phyloP scores from a whole-genome alignment of 768 basidiomycete species.

The Kwoniella mangroviensis region DNA sequence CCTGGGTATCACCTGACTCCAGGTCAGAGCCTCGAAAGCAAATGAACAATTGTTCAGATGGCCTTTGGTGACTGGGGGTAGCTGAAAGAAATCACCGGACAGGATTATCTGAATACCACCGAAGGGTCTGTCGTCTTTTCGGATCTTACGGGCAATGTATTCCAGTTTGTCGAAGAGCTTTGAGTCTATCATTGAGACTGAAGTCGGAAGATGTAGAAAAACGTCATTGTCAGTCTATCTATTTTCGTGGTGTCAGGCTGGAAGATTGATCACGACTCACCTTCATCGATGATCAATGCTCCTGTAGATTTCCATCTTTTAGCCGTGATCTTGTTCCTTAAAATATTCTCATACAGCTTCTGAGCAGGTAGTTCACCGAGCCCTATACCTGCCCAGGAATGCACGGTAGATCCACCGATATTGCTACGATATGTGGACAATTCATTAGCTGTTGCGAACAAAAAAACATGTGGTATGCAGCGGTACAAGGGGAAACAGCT shows the following conservation, averaged over 20 bases:
- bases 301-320: conserved; percentile 43
- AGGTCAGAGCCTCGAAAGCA: conserved; percentile 56
- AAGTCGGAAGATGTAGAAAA: not conserved
- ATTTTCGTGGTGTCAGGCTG: not conserved
- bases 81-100: conserved; percentile 60
- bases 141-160: conserved; percentile 50
- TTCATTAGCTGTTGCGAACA: not conserved
- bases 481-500: too few relatives aligned
- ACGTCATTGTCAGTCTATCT: not conserved
- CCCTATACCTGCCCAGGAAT: conserved; percentile 51
- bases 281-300: conserved; percentile 55
- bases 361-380: conserved; percentile 30
- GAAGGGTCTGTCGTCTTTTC: conserved; percentile 49
- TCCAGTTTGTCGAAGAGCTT: conserved; percentile 58
- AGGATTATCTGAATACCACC: conserved; percentile 58
- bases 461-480: too few relatives aligned
- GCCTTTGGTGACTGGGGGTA: conserved; percentile 56
- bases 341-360: conserved; percentile 32
- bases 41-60: conserved; percentile 30
- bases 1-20: conserved; percentile 43
- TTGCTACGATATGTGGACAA: conserved; percentile 25
- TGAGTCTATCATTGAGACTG: conserved; percentile 58
- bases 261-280: conserved; percentile 30
- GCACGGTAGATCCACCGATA: conserved; percentile 46
- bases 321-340: conserved; percentile 21